Base-by-base conservation (phyloP, 2,329 filamentous ascomycete species). In the Penicillium rolfsii region DNA sequence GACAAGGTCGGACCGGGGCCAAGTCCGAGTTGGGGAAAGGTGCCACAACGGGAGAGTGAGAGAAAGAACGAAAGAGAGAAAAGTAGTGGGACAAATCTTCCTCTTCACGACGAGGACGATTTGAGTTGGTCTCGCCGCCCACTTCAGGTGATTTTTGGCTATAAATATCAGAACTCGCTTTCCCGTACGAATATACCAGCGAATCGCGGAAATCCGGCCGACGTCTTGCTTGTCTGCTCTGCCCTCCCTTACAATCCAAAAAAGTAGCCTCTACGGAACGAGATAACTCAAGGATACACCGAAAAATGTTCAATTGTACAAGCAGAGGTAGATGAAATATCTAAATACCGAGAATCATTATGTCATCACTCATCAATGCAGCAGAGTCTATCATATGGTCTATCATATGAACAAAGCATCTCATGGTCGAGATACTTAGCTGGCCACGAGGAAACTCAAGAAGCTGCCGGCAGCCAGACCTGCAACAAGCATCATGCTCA, bases 391-490 rank as follows among this genome's bases (percentile, higher is more conserved):
- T 35, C n/a, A 12, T 19, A 45, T 35, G 40, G 28, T 48, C 19
- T 46, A 33, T 35, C n/a, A 12, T 19, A 45, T 35, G 40, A 16
- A 22, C 33, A 19, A 45, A 26, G 26, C 28, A 38, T 48, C 53
- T 48, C 40, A 11, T 7, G 14, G 7, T n/a, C 28, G 24, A 11
- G 41, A 26, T 36, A 26, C 67, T 63, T 55, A 66, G 40, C 67
- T 81, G 0, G 88, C 84, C 64, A 87, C 86, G 9, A 87, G 83
- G 77, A 98, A 99, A 75, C 93, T 98, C 74, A 96, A 76, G 70
- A 98, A 77, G 78, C 94, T 98, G n/a, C 95, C 95, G 26, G 84
- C 83, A 1, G 92, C 86, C 77, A 98, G 78, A 0, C 95, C 95
- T 5, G 85, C 87, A 19, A 97, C 91, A n/a, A 98, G 85, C 75